Evolutionary conservation across 179 eudicot genomes (phyloP).

Genomic region (Heliamphora pulchella): DNA sequence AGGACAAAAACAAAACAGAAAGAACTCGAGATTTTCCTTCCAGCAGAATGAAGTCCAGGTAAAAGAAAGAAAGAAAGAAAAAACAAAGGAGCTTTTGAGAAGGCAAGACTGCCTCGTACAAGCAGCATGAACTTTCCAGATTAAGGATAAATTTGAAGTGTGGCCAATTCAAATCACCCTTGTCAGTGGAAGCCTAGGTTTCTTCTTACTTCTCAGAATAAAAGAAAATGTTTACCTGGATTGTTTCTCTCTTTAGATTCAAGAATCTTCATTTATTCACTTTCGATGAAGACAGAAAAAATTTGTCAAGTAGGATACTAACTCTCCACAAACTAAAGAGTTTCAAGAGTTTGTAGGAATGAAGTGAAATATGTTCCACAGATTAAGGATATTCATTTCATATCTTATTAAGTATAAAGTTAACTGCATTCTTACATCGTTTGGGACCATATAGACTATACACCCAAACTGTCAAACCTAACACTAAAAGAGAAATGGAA

Average conservation of each 20-base stretch:
- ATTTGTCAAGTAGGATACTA: not conserved
- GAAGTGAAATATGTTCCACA: not conserved
- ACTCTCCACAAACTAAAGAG: not conserved
- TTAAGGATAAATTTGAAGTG: not conserved
- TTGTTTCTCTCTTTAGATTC: not conserved
- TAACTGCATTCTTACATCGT: not conserved
- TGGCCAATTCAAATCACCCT: not conserved
- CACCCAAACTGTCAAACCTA: not conserved
- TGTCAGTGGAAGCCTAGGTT: not conserved
- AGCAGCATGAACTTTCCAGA: not conserved
- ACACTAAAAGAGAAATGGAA: not conserved
- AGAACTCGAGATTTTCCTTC: not conserved
- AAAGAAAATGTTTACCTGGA: not conserved
- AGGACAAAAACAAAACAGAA: no score
- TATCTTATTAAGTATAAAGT: not conserved
- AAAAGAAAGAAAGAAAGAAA: not conserved
- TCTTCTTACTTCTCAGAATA: not conserved
- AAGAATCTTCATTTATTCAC: not conserved
- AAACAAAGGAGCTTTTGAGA: not conserved
- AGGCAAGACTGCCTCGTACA: not conserved
- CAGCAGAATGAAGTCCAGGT: not conserved
- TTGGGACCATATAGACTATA: not conserved
- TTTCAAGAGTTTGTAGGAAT: not conserved
- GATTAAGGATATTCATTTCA: not conserved
- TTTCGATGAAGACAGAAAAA: not conserved